phyloP scores from a whole-genome alignment of 2,329 filamentous ascomycete genomes.

The Stachybotrys chartarum region DNA sequence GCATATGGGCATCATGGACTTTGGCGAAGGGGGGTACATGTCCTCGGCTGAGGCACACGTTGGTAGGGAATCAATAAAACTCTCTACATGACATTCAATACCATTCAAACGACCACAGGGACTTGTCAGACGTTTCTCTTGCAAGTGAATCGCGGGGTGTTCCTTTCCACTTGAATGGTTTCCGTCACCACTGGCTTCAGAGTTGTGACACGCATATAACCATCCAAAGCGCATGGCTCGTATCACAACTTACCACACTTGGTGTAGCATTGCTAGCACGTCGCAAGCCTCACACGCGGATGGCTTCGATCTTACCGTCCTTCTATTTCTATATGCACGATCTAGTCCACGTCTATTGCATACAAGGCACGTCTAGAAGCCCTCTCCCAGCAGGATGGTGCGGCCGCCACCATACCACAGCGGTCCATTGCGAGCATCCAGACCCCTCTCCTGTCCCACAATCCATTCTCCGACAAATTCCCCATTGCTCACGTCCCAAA shows the following conservation, averaged over 20 bases:
- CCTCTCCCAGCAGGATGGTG: slow-evolving; percentile 56
- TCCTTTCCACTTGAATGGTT: too few relatives aligned
- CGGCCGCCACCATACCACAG: slow-evolving; percentile 86
- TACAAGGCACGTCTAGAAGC: slow-evolving; percentile 35
- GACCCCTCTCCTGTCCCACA: slow-evolving; percentile 76
- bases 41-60: slow-evolving; percentile 33
- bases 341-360: not conserved
- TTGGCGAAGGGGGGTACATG: slow-evolving; percentile 40
- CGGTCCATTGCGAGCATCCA: slow-evolving; percentile 67
- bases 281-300: too few relatives aligned
- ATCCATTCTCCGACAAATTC: slow-evolving; percentile 65
- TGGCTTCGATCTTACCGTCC: too few relatives aligned
- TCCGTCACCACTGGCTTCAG: too few relatives aligned
- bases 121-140: too few relatives aligned
- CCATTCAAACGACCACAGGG: not conserved
- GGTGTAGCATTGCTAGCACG: too few relatives aligned
- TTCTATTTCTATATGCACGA: too few relatives aligned
- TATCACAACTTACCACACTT: too few relatives aligned
- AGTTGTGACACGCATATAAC: too few relatives aligned
- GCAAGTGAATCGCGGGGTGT: too few relatives aligned
- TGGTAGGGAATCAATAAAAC: slow-evolving; percentile 37
- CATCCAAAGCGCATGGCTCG: too few relatives aligned
- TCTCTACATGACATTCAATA: slow-evolving; percentile 4
- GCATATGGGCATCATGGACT: slow-evolving; percentile 40
- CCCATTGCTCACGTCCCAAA: slow-evolving; percentile 52